phyloP scores from a whole-genome alignment of 2,329 filamentous ascomycete genomes.

The Cyphellophora attinorum region DNA sequence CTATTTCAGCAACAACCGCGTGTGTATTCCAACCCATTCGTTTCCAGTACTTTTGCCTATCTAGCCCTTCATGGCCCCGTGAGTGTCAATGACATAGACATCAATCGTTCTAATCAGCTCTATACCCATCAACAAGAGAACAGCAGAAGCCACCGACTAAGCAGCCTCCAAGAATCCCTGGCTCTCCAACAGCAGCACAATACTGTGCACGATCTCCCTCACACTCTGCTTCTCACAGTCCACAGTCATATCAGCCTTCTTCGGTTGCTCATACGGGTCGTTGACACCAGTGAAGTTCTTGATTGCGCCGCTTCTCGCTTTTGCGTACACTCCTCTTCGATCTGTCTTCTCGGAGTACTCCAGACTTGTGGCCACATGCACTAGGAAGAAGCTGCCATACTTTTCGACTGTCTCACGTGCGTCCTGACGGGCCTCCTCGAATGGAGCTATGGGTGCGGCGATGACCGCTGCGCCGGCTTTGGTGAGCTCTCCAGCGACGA shows the following conservation, averaged over 20 bases:
- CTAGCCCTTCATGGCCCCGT: no score
- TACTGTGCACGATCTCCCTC: conserved; percentile 91
- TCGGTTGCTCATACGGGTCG: conserved; percentile 84
- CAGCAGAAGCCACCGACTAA: conserved; percentile 5
- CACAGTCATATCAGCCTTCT: conserved; percentile 73
- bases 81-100: no score
- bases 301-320: conserved; percentile 79
- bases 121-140: no score
- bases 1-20: no score
- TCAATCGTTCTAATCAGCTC: no score
- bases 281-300: conserved; percentile 98
- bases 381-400: conserved; percentile 83
- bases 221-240: conserved; percentile 80
- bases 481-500: conserved; percentile 90
- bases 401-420: conserved; percentile 81
- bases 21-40: no score
- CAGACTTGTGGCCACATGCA: conserved; percentile 88
- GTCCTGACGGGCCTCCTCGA: conserved; percentile 64
- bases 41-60: no score
- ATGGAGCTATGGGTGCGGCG: conserved; percentile 90
- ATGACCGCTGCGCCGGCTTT: conserved; percentile 90
- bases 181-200: conserved; percentile 83
- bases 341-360: conserved; percentile 94
- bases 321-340: conserved; percentile 78
- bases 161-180: conserved; percentile 66